Evolutionary conservation across 768 basidiomycete genomes (phyloP).

Genomic region (Tulasnella sp.): DNA sequence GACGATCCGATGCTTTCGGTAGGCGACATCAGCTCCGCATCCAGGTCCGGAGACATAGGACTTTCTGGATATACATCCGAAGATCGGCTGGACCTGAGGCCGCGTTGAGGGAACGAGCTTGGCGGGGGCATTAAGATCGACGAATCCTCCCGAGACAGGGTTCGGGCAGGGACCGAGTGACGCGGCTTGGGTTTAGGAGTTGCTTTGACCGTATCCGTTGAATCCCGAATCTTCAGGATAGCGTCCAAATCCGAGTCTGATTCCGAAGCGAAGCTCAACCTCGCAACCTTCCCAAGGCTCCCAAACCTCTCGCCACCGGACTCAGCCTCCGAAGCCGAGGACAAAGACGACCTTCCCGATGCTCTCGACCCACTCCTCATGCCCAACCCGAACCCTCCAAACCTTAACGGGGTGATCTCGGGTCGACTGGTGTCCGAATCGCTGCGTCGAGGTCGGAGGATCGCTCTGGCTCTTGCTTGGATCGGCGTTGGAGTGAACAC

Average conservation of each 20-base stretch:
- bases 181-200: background rate
- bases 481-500: background rate
- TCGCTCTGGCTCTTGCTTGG: background rate
- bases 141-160: background rate
- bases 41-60: background rate
- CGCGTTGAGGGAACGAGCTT: background rate
- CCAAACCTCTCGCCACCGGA: background rate
- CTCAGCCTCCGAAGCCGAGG: background rate
- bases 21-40: background rate
- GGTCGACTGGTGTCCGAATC: background rate
- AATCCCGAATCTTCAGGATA: background rate
- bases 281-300: background rate
- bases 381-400: background rate
- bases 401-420: background rate
- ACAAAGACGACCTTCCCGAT: background rate
- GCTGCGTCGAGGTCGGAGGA: conserved; percentile 1
- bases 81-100: background rate
- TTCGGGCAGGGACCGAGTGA: background rate
- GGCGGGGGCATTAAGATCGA: background rate
- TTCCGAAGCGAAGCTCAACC: background rate
- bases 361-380: background rate
- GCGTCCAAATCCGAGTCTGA: background rate
- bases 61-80: background rate
- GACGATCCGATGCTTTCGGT: background rate
- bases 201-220: background rate